phyloP scores from a whole-genome alignment of 2,329 filamentous ascomycete genomes.

The Ophiostoma sp. region DNA sequence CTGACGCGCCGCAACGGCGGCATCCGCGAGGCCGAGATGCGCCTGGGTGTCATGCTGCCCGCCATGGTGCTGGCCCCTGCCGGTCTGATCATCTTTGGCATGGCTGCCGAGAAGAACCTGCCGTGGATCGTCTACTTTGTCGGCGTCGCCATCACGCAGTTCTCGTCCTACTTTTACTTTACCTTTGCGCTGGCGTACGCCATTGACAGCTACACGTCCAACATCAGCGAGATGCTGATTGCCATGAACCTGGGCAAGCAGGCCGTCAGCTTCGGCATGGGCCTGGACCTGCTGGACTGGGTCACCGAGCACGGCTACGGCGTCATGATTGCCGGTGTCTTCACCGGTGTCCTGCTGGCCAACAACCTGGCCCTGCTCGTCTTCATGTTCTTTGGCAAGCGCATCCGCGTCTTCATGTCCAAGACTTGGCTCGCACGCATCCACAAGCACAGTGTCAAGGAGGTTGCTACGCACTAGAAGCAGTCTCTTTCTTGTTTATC shows the following conservation, averaged over 20 bases:
- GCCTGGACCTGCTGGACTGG: constrained; percentile 48
- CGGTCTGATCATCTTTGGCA: constrained; percentile 42
- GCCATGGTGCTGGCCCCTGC: constrained; percentile 39
- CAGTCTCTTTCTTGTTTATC: neutral
- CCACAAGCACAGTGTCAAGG: constrained; percentile 37
- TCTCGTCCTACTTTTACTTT: constrained; percentile 50
- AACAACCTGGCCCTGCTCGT: constrained; percentile 47
- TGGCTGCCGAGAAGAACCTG: constrained; percentile 37
- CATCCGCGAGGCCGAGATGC: constrained; percentile 47
- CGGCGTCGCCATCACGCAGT: constrained; percentile 46
- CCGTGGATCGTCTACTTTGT: constrained; percentile 46
- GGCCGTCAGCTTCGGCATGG: constrained; percentile 51
- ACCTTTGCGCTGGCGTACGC: constrained; percentile 57
- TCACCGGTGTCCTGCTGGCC: constrained; percentile 43
- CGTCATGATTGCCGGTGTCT: constrained; percentile 48
- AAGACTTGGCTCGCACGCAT: constrained; percentile 45
- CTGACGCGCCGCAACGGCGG: constrained; percentile 42
- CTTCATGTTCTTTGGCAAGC: constrained; percentile 49
- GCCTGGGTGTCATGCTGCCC: constrained; percentile 38
- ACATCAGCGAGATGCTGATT: constrained; percentile 59
- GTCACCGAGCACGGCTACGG: constrained; percentile 45
- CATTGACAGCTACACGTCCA: constrained; percentile 53
- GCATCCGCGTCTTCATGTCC: constrained; percentile 42
- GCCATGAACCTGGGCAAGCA: constrained; percentile 55
- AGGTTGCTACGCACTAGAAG: constrained; percentile 17